phyloP scores from a whole-genome alignment of 345 rosid genomes.

The Melastoma malabathricum region DNA sequence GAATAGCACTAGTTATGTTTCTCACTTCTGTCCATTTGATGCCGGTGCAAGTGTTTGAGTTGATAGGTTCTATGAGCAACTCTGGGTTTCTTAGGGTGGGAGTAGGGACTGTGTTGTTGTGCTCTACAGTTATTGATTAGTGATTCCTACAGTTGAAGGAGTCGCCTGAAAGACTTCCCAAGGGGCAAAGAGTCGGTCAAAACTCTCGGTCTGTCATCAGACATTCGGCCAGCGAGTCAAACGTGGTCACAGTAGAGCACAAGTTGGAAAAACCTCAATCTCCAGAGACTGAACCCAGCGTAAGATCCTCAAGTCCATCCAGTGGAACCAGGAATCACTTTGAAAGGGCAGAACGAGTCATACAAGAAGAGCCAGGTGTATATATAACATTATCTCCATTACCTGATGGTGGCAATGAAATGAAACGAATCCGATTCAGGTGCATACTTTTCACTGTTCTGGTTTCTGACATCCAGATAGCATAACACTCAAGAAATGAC shows the following conservation, averaged over 20 bases:
- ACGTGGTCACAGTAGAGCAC: slow-evolving; percentile 1
- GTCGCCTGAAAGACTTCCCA: slow-evolving; percentile 34
- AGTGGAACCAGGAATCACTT: slow-evolving; percentile 30
- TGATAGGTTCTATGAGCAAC: too few species aligned
- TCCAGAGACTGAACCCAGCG: slow-evolving; percentile 20
- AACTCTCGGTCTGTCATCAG: slow-evolving; percentile 12
- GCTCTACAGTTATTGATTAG: too few species aligned
- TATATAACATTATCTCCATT: slow-evolving; percentile 47
- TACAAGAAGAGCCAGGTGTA: slow-evolving; percentile 78
- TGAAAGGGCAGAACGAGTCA: slow-evolving; percentile 41
- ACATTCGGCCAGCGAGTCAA: slow-evolving; percentile 12
- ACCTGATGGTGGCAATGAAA: slow-evolving; percentile 60
- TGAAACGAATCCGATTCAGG: slow-evolving; percentile 85
- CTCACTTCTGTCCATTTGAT: too few species aligned
- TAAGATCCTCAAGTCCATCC: slow-evolving; percentile 18
- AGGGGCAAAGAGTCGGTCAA: slow-evolving; percentile 13
- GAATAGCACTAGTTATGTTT: too few species aligned
- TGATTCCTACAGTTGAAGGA: slow-evolving; percentile 50
- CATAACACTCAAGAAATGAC: too few species aligned
- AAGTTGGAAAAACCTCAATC: slow-evolving; percentile 2
- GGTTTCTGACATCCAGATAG: neutral
- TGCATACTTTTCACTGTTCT: slow-evolving; percentile 9
- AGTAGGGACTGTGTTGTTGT: too few species aligned
- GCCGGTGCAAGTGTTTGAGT: too few species aligned
- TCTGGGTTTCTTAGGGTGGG: too few species aligned